Evolutionary conservation across 2,329 filamentous ascomycete species (phyloP).

Genomic region (Colletotrichum sidae): DNA sequence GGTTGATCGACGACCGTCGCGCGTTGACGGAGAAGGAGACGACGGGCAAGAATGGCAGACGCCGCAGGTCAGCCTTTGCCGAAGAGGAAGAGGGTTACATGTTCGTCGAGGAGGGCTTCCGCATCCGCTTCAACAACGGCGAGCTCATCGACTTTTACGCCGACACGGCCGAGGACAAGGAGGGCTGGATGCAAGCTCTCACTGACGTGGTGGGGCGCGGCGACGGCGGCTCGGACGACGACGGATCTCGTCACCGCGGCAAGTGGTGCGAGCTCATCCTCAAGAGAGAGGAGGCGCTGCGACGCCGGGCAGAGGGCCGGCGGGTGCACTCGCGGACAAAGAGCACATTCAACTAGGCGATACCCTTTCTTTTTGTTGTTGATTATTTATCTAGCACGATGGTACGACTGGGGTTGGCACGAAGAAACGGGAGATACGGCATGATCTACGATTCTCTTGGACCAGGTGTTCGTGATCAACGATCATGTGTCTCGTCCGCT

Average conservation of each 20-base stretch:
- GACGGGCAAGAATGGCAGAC: slow-evolving; percentile 78
- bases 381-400: slow-evolving; percentile 29
- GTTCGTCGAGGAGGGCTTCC: slow-evolving; percentile 99
- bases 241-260: slow-evolving; percentile 54
- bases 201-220: slow-evolving; percentile 74
- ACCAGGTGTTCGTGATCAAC: slow-evolving; percentile 38
- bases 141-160: slow-evolving; percentile 99
- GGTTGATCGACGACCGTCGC: slow-evolving; percentile 91
- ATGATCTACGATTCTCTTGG: slow-evolving; percentile 39
- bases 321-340: slow-evolving; percentile 68
- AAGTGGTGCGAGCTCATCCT: slow-evolving; percentile 78
- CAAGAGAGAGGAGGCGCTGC: slow-evolving; percentile 71
- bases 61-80: slow-evolving; percentile 93
- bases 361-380: slow-evolving; percentile 33
- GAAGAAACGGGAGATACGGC: slow-evolving; percentile 33
- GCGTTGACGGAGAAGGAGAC: slow-evolving; percentile 87
- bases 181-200: slow-evolving; percentile 93
- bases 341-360: slow-evolving; percentile 62
- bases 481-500: slow-evolving; percentile 36
- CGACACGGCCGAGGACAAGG: slow-evolving; percentile 87
- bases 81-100: slow-evolving; percentile 99
- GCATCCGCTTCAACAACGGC: slow-evolving; percentile 97
- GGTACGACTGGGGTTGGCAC: slow-evolving; percentile 32
- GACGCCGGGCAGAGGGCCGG: slow-evolving; percentile 63
- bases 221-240: slow-evolving; percentile 60